Evolutionary conservation across 75 land plant genomes (phyloP).

Genomic region (Selaginella tamariscina): DNA sequence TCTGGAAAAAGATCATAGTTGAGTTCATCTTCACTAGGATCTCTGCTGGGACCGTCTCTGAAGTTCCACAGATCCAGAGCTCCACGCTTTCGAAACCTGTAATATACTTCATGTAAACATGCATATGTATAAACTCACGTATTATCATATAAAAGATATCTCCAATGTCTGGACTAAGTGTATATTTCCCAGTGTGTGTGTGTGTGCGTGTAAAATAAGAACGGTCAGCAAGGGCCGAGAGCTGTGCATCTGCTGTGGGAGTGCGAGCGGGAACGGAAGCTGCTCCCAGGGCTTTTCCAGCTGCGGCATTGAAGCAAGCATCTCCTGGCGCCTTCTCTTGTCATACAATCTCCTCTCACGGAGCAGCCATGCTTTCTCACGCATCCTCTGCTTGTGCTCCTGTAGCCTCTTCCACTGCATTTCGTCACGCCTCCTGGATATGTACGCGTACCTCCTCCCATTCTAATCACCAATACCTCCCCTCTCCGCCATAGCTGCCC

Average conservation of each 20-base stretch:
- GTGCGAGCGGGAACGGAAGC: background rate
- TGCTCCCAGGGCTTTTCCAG: background rate
- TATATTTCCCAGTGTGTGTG: too few relatives aligned
- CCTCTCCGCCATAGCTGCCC: background rate
- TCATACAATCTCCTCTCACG: conserved; percentile 11
- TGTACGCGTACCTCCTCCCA: conserved; percentile 6
- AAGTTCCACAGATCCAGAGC: background rate
- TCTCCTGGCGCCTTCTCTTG: conserved; percentile 1
- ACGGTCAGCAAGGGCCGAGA: background rate
- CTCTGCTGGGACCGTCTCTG: background rate
- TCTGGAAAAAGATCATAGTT: too few relatives aligned
- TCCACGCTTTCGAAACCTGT: background rate
- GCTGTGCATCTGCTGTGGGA: background rate
- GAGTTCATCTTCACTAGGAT: background rate
- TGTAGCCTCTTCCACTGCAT: conserved; percentile 17
- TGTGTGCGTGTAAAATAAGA: too few relatives aligned
- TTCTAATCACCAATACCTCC: background rate
- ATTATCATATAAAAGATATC: too few relatives aligned
- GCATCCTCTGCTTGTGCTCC: background rate
- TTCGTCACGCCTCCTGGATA: conserved; percentile 14
- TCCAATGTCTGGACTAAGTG: too few relatives aligned
- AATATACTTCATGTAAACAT: too few relatives aligned
- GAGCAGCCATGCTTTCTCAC: background rate
- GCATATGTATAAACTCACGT: too few relatives aligned
- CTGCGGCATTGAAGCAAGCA: background rate